Percentiles rank a stretch among this genome's conserved stretches.
These are phyloP conservation scores for Globisporangium mamillatum DNA, from an alignment of 352 stramenopile genomes.

Conservation along the genomic window DNA sequence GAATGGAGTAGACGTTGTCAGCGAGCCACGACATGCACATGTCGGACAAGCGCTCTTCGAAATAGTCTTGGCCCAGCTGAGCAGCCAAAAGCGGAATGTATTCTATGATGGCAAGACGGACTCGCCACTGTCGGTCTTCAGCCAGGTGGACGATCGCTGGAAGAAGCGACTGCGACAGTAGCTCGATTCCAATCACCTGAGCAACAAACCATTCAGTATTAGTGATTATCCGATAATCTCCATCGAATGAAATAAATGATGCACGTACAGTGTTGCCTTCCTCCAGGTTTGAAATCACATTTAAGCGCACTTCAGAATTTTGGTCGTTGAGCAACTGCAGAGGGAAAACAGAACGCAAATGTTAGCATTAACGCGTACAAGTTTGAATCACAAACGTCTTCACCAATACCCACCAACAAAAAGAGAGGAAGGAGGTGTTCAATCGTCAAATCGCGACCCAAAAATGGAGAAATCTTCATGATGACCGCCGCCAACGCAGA, in stretches of 20 bases:
- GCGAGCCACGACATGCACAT: conserved; percentile 97
- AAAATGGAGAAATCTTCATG: conserved; percentile 93
- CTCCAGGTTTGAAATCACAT: conserved; percentile 98
- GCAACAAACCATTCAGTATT: neutral
- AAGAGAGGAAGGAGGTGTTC: conserved; percentile 95
- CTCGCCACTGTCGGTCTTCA: conserved; percentile 98
- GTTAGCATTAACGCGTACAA: neutral
- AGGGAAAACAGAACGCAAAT: conserved; percentile 7
- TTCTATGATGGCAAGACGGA: conserved; percentile 98
- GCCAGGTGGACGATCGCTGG: conserved; percentile 97
- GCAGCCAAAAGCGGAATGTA: conserved; percentile 96
- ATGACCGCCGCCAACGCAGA: conserved; percentile 93
- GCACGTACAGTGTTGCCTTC: conserved; percentile 89
- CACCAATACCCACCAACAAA: conserved; percentile 59
- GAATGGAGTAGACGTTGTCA: conserved; percentile 97
- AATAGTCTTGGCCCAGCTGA: conserved; percentile 95
- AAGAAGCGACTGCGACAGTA: conserved; percentile 95
- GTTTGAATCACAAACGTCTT: neutral
- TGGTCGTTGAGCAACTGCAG: conserved; percentile 93
- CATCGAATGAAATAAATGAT: neutral
- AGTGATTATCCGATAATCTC: neutral
- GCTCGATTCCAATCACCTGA: conserved; percentile 96
- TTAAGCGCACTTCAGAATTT: conserved; percentile 96
- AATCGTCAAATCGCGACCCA: conserved; percentile 93
- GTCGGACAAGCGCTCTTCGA: conserved; percentile 92